Percentiles rank a stretch among this genome's conserved stretches.
These are phyloP conservation scores for Saccharomyces jurei DNA, from an alignment of 805 yeast genomes.

Conservation along the genomic window DNA sequence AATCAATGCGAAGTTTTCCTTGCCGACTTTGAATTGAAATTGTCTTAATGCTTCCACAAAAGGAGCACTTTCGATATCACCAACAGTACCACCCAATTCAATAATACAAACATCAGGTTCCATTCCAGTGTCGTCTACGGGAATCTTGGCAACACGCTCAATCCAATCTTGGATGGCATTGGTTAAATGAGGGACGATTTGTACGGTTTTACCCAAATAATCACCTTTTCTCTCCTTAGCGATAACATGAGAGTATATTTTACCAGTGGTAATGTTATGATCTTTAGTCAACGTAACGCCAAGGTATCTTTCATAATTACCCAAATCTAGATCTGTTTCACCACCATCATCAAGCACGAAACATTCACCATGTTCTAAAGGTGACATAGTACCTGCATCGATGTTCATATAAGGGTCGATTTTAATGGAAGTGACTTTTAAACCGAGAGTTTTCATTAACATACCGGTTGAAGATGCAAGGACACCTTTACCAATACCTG, in stretches of 20 bases:
- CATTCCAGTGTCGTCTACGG: constrained; percentile 82
- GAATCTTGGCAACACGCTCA: constrained; percentile 81
- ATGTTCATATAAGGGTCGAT: constrained; percentile 98
- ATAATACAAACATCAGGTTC: constrained; percentile 95
- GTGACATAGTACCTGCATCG: constrained; percentile 99
- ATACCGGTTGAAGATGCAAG: constrained; percentile 95
- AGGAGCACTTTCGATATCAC: constrained; percentile 98
- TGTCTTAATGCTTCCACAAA: constrained; percentile 98
- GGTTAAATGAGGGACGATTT: constrained; percentile 96
- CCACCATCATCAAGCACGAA: constrained; percentile 98
- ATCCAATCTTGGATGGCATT: constrained; percentile 98
- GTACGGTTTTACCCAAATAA: constrained; percentile 97
- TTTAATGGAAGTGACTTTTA: constrained; percentile 92
- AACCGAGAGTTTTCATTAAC: constrained; percentile 84
- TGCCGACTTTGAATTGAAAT: constrained; percentile 94
- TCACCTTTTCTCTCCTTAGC: constrained; percentile 94
- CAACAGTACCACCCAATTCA: constrained; percentile 98
- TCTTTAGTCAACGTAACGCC: constrained; percentile 87
- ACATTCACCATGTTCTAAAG: constrained; percentile 98
- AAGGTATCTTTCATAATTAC: constrained; percentile 94
- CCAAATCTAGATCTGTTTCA: constrained; percentile 95
- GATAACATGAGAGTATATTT: constrained; percentile 88
- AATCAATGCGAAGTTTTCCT: constrained; percentile 86
- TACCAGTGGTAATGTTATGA: constrained; percentile 98
- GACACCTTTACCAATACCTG: constrained; percentile 99